Evolutionary conservation across 352 stramenopile species (phyloP).

Genomic region (Phytophthora sp.): DNA sequence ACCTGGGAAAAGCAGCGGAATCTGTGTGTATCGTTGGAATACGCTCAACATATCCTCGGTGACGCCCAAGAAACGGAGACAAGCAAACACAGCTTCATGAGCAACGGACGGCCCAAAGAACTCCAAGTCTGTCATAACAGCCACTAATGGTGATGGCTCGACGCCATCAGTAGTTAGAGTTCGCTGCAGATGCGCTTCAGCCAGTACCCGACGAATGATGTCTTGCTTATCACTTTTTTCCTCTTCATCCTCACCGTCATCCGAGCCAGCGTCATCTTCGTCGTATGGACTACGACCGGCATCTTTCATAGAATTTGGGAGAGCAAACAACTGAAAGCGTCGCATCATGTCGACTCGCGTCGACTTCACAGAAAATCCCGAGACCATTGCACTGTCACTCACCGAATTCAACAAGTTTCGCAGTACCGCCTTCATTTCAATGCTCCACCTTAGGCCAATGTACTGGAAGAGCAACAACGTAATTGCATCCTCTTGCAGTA

Average conservation of each 20-base stretch:
- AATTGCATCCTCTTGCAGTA: slow-evolving; percentile 52
- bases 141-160: slow-evolving; percentile 25
- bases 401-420: slow-evolving; percentile 35
- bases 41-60: slow-evolving; percentile 35
- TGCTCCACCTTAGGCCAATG: slow-evolving; percentile 41
- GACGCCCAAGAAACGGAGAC: slow-evolving; percentile 44
- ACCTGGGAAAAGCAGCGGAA: slow-evolving; percentile 47
- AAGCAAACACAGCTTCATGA: slow-evolving; percentile 48
- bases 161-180: slow-evolving; percentile 8
- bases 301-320: slow-evolving; percentile 23
- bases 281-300: slow-evolving; percentile 21
- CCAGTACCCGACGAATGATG: slow-evolving; percentile 46
- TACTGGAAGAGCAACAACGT: slow-evolving; percentile 56
- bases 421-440: slow-evolving; percentile 30
- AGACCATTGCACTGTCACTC: no score
- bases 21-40: slow-evolving; percentile 45
- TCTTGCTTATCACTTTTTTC: slow-evolving; percentile 41
- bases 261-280: slow-evolving; percentile 10
- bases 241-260: slow-evolving; percentile 3
- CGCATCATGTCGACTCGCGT: slow-evolving; percentile 20
- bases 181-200: slow-evolving; percentile 39
- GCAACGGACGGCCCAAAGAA: slow-evolving; percentile 54
- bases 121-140: slow-evolving; percentile 54
- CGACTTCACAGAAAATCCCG: slow-evolving; percentile 23
- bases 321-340: slow-evolving; percentile 32